Base-by-base conservation (phyloP, 2,329 filamentous ascomycete genomes). In the Basipetospora chlamydospora region DNA sequence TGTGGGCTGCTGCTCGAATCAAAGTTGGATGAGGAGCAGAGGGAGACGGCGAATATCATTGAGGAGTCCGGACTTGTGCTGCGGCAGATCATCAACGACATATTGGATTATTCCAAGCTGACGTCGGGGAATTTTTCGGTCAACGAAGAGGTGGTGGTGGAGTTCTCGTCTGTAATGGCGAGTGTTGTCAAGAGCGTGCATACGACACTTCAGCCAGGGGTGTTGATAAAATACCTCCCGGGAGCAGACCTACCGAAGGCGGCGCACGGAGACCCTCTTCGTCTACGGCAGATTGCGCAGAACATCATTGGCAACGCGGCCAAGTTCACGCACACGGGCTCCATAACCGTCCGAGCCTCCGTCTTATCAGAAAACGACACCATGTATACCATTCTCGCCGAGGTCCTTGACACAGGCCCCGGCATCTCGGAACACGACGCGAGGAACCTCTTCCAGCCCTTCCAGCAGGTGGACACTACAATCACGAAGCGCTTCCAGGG, bases 31-130 rank as follows among this genome's bases (percentile, higher is more conserved):
- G 49, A 60, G 1, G 60, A 70, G 28, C 73, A 77, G 49, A 59
- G 61, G 16, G 71, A 77, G 39, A 66, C 67, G 28, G 62, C 67
- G 2, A 57, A 59, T 28, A 69, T 76, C 31, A 70, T 77, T 38
- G 62, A 72, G 43, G 70, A 75, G 39, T 76, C 72, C 0, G 71
- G 68, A 2, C 61, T 66, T 15, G 58, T 75, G 3, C 56, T 77
- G 16, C 53, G 77, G 13, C 67, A 70, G 42, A 64, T 77, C 33
- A 76, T 78, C 49, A 76, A 78, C 46, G 70, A 77, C 41, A 73
- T 79, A 31, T 59, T 78, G n/a, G 73, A 79, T 52, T 77, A 74
- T 46, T 76, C 73, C 8, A 77, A 37, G 20, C 28, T 37, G 5
- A 28, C 35, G 9, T 30, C 35, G 13, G 35, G 35, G 2, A 28